Base-by-base conservation (phyloP, 2,329 filamentous ascomycete genomes). In the Penicillium occitanis region DNA sequence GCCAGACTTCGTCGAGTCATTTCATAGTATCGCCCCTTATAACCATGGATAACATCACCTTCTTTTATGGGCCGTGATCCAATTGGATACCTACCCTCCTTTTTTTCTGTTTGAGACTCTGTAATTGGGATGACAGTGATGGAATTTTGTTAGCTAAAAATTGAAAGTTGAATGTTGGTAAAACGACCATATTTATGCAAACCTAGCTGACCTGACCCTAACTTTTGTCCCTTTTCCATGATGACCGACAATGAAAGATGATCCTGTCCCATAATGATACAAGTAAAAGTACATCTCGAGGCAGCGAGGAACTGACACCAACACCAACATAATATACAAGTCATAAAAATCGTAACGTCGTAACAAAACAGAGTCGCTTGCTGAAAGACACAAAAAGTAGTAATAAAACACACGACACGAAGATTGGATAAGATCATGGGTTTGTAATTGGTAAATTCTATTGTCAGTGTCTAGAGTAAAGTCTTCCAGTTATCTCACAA, bases 401-500 rank as follows among this genome's bases (percentile, higher is more conserved):
- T 14, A 22, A 25, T 3, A n/a, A n/a, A 30, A 28, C 48, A 17
- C 42, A 44, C 6, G 6, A 42, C 42, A 19, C 42, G 17, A 19
- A 53, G 48, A 53, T 53, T 10, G 14, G 5, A 25, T 22, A 35
- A 57, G 33, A 35, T 22, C n/a, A 37, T 57, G 22, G 46, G 48
- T 30, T 51, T 50, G 46, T 53, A 63, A 63, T 62, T 62, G 22
- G 30, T 53, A 63, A 40, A 51, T 64, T 64, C 11, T 64, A 64
- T 64, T 64, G 37, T 64, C 37, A 35, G 33, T 63, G 48, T 53
- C 30, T 57, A 58, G 35, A 60, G 53, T 19, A 30, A 57, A 59
- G 64, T 60, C 60, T 63, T 44, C 61, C 65, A 66, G 44, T 62
- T 59, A 63, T 63, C 65, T 62, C 48, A 28, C 58, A 22, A 17